Evolutionary conservation across 805 yeast species (phyloP).

Genomic region (Starmerella asiatica): DNA sequence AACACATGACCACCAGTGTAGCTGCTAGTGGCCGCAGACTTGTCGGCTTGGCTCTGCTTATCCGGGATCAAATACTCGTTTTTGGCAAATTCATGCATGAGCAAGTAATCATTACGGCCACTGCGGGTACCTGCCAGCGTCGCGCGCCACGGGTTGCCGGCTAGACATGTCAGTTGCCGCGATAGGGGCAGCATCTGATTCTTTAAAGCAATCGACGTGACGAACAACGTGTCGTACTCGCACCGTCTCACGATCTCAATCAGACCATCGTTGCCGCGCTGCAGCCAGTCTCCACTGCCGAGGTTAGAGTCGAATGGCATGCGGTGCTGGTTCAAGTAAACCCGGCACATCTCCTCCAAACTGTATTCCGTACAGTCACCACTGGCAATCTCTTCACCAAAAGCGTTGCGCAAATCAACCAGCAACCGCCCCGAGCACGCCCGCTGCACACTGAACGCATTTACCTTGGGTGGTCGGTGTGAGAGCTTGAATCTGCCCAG

Average conservation of each 20-base stretch:
- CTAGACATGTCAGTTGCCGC: slow-evolving; percentile 78
- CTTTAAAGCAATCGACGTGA: slow-evolving; percentile 67
- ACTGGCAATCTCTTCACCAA: slow-evolving; percentile 83
- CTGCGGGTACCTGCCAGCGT: slow-evolving; percentile 92
- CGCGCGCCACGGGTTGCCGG: slow-evolving; percentile 96
- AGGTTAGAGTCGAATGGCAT: slow-evolving; percentile 47
- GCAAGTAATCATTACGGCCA: slow-evolving; percentile 85
- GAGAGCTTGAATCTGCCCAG: slow-evolving; percentile 46
- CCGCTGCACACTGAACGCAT: slow-evolving; percentile 42
- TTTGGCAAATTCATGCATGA: slow-evolving; percentile 78
- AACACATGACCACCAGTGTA: slow-evolving; percentile 89
- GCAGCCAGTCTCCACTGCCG: slow-evolving; percentile 37
- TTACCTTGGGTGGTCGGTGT: slow-evolving; percentile 9
- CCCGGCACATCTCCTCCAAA: slow-evolving; percentile 74
- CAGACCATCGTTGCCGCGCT: slow-evolving; percentile 51
- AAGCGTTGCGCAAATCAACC: slow-evolving; percentile 86
- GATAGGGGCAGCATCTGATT: slow-evolving; percentile 79
- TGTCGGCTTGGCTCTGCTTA: slow-evolving; percentile 26
- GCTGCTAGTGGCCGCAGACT: slow-evolving; percentile 39
- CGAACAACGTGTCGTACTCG: slow-evolving; percentile 48
- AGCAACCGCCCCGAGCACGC: slow-evolving; percentile 72
- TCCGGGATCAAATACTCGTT: slow-evolving; percentile 81
- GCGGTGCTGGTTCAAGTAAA: slow-evolving; percentile 51
- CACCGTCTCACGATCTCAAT: slow-evolving; percentile 60
- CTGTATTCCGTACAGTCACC: slow-evolving; percentile 88